Base-by-base conservation (phyloP, 1,139 yeast species). In the Tardiomyces depauwii region DNA sequence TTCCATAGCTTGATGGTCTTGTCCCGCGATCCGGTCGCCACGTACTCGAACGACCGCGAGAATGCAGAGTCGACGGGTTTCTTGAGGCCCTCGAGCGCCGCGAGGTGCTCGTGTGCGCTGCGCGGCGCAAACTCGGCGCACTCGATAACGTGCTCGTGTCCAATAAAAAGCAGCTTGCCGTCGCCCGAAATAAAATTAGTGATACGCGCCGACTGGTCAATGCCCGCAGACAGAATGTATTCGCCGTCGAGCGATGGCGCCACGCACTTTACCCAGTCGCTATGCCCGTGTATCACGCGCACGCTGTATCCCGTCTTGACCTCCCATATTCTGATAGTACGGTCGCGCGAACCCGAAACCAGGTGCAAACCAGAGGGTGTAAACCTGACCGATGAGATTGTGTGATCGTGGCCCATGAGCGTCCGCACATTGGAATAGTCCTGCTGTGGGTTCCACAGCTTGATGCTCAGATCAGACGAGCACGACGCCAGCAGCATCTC, bases 331-430 rank as follows among this genome's bases (percentile, higher is more conserved):
- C 81, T 79, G 2, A 86, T 73, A 0, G 86, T 68, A 19, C 72
- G 72, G 61, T 89, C 97, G 50, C 96, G 71, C 2, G 95, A 85
- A 18, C 81, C 86, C 2, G 89, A 79, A 44, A 83, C 77, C 21
- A 87, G 62, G 39, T 65, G 68, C 16, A 62, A 60, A 2, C 73
- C 71, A 39, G 62, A 57, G 1, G 75, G 72, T 30, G 73, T 68
- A 60, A 84, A 82, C 23, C 70, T 67, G 12, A 86, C 67, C 1
- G 79, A 70, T 0, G 95, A 83, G 0, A 89, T 79, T 2, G 93
- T 80, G 62, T 88, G 96, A 51, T 88, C 95, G 63, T 89, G 97
- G n/a, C 96, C 96, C 1, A 80, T 67, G 18, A 89, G 66, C 0
- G 88, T 80, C 42, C 87, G 71, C 2, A 79, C 62, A 44, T 82